Conservation (phyloP, 2,329 filamentous ascomycete genomes). For the Arthrobotrys pseudoclavata region DNA sequence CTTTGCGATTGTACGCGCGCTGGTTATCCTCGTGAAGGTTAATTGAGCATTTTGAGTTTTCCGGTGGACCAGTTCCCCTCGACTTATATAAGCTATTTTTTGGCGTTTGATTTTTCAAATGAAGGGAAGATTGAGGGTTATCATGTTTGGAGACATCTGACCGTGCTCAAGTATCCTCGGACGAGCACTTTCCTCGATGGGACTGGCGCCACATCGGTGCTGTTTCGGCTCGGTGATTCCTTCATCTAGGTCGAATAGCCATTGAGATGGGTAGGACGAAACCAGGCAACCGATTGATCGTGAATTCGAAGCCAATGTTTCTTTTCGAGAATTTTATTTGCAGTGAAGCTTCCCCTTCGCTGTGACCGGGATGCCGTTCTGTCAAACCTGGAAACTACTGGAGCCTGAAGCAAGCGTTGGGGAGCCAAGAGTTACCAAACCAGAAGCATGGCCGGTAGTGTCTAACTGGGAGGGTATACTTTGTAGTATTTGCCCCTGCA, state of each 20-base stretch:
- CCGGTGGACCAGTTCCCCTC: not conserved
- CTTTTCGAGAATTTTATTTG: conserved; percentile 15
- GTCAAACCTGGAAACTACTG: conserved; percentile 18
- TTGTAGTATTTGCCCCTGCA: not conserved
- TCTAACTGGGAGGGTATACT: not conserved
- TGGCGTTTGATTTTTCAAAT: not conserved
- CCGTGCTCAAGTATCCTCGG: not conserved
- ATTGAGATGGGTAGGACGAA: conserved; percentile 9
- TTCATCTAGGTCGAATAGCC: conserved; percentile 22
- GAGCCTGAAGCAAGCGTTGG: not conserved
- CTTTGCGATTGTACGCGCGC: not conserved
- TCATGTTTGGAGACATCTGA: not conserved
- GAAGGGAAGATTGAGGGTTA: not conserved
- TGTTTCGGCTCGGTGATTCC: conserved; percentile 35
- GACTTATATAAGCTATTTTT: conserved; percentile 40
- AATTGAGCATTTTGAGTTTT: conserved; percentile 32
- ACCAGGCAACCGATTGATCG: conserved; percentile 10
- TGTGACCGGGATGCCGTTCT: conserved; percentile 43
- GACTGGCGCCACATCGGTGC: conserved; percentile 18
- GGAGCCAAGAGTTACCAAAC: not conserved
- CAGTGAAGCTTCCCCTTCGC: conserved; percentile 12
- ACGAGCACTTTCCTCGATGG: conserved; percentile 27
- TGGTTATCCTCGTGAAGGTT: conserved; percentile 1
- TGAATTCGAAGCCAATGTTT: conserved; percentile 11
- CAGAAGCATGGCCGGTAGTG: not conserved